phyloP scores from a whole-genome alignment of 768 basidiomycete genomes.

The Trametes punicea region DNA sequence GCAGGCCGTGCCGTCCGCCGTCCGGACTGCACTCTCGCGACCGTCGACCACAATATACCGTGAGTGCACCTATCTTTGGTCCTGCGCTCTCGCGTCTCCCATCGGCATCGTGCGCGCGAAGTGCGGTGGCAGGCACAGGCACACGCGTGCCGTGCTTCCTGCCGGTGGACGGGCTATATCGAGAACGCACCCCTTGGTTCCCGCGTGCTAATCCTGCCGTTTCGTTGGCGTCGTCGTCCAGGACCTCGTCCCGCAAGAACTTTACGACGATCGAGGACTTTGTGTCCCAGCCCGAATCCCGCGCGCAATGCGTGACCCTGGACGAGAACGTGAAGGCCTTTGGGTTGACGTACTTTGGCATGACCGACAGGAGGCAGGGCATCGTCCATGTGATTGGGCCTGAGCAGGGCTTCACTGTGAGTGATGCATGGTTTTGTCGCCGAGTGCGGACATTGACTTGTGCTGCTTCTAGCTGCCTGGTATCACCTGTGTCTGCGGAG shows the following conservation, averaged over 20 bases:
- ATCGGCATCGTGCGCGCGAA: neutral
- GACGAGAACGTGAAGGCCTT: slow-evolving; percentile 67
- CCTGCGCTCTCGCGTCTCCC: neutral
- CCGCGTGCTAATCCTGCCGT: neutral
- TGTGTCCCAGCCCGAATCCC: slow-evolving; percentile 55
- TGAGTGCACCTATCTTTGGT: slow-evolving; percentile 29
- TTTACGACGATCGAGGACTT: slow-evolving; percentile 48
- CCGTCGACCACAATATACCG: slow-evolving; percentile 60
- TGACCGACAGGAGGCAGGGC: slow-evolving; percentile 62
- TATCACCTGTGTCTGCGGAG: slow-evolving; percentile 56
- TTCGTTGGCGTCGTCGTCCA: slow-evolving; percentile 15
- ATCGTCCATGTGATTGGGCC: slow-evolving; percentile 64
- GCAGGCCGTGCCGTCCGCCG: slow-evolving; percentile 55
- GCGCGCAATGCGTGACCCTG: slow-evolving; percentile 54
- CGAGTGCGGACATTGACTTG: neutral
- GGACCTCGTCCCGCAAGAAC: slow-evolving; percentile 48
- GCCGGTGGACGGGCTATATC: neutral
- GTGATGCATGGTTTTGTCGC: slow-evolving; percentile 1
- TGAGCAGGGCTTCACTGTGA: slow-evolving; percentile 60
- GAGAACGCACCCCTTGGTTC: neutral
- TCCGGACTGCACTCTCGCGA: slow-evolving; percentile 63
- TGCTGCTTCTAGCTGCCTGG: slow-evolving; percentile 36
- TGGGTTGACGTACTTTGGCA: slow-evolving; percentile 63
- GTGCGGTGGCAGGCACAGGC: no score
- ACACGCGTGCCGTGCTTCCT: neutral